Percentiles rank a stretch among this genome's conserved stretches.
Conservation (phyloP, 169 alveolate genomes). For the Perkinsus chesapeaki region DNA sequence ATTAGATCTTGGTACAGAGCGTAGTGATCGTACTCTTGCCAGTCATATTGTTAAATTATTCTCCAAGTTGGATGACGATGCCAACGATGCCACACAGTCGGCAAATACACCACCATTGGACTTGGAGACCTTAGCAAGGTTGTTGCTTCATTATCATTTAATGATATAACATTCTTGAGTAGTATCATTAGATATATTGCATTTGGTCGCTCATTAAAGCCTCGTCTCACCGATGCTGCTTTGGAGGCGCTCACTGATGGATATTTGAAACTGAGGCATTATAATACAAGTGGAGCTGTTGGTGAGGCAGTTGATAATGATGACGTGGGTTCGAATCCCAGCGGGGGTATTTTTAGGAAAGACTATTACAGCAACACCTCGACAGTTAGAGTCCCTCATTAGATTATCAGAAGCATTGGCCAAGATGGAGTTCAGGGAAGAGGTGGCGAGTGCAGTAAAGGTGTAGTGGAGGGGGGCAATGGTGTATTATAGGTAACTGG, state of each 20-base stretch:
- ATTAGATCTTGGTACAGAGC: slow-evolving; percentile 72
- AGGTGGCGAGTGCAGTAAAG: slow-evolving; percentile 62
- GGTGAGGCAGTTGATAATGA: not conserved
- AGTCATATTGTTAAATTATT: slow-evolving; percentile 5
- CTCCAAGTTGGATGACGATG: slow-evolving; percentile 43
- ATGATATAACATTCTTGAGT: no score
- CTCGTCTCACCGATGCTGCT: slow-evolving; percentile 80
- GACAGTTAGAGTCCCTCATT: slow-evolving; percentile 92
- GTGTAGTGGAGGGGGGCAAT: not conserved
- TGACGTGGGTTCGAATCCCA: not conserved
- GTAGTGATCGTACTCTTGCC: slow-evolving; percentile 69
- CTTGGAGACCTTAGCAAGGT: slow-evolving; percentile 21
- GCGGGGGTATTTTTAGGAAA: slow-evolving; percentile 30
- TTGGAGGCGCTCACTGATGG: slow-evolving; percentile 64
- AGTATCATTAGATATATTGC: slow-evolving; percentile 3
- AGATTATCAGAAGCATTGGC: slow-evolving; percentile 95
- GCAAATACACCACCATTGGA: slow-evolving; percentile 21
- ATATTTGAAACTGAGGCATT: slow-evolving; percentile 55
- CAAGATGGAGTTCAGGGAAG: slow-evolving; percentile 79
- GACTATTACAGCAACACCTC: slow-evolving; percentile 88
- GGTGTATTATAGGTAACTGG: not conserved
- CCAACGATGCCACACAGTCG: slow-evolving; percentile 37
- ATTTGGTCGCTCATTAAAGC: slow-evolving; percentile 37
- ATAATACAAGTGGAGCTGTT: not conserved
- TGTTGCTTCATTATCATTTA: slow-evolving; percentile 14